phyloP scores from a whole-genome alignment of 345 rosid species.

The Acer yangbiense region DNA sequence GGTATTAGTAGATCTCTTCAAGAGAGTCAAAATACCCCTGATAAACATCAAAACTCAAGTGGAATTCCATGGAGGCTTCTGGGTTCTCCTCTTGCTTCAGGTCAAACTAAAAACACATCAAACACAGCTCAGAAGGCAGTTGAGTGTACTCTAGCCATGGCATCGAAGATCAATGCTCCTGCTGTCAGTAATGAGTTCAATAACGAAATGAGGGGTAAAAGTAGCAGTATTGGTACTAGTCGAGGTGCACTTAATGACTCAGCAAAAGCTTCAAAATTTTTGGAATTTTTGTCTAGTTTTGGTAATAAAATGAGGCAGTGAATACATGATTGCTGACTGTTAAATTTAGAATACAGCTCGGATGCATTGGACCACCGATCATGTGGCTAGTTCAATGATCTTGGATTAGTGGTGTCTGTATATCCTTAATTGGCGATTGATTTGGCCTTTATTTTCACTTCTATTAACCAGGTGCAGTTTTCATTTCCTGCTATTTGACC shows the following conservation, averaged over 20 bases:
- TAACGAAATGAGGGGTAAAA: constrained; percentile 17
- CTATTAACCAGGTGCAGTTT: constrained; percentile 9
- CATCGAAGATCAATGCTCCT: constrained; percentile 55
- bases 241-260: constrained; percentile 38
- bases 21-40: constrained; percentile 22
- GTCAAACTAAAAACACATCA: constrained; percentile 37
- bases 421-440: background rate
- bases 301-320: constrained; percentile 30
- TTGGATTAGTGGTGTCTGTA: background rate
- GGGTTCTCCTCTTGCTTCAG: constrained; percentile 27
- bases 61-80: constrained; percentile 22
- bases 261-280: constrained; percentile 44
- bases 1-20: constrained; percentile 23
- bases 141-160: constrained; percentile 60
- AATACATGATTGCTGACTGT: background rate
- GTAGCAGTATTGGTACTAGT: constrained; percentile 12
- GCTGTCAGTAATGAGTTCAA: constrained; percentile 16
- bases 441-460: constrained; percentile 2
- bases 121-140: constrained; percentile 51
- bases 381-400: background rate
- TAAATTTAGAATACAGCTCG: background rate
- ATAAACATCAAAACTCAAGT: constrained; percentile 22
- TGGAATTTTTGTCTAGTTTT: constrained; percentile 58
- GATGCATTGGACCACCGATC: background rate
- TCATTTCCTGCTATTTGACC: background rate